Percentiles rank a stretch among this genome's conserved stretches.
Evolutionary conservation across 345 rosid species (phyloP).

Genomic region (Carallia brachiata): DNA sequence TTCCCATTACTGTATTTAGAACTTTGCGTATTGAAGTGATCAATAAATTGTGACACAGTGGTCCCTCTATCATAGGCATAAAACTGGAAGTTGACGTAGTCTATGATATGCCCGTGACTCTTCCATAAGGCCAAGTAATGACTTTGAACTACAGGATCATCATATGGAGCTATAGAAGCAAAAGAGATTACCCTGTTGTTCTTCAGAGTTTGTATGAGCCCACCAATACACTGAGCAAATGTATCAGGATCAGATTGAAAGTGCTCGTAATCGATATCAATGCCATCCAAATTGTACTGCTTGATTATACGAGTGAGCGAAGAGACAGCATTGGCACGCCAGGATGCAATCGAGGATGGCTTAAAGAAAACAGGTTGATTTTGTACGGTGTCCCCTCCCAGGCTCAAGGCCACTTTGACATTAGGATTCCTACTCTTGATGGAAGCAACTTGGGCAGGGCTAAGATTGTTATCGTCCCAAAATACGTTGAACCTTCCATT

Average conservation of each 20-base stretch:
- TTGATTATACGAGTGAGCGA: neutral
- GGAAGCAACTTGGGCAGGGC: slow-evolving; percentile 7
- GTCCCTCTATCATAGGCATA: neutral
- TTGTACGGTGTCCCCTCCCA: neutral
- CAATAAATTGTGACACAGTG: neutral
- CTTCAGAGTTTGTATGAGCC: slow-evolving; percentile 2
- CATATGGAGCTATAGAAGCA: neutral
- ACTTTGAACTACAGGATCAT: neutral
- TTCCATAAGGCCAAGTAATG: neutral
- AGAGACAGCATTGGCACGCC: neutral
- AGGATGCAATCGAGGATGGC: neutral
- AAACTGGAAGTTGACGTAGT: slow-evolving; percentile 1
- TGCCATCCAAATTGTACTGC: neutral
- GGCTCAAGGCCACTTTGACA: neutral
- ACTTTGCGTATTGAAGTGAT: neutral
- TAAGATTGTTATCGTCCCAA: neutral
- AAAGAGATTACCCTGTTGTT: neutral
- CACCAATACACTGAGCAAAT: neutral
- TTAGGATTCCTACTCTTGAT: neutral
- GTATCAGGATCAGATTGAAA: neutral
- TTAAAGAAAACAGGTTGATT: neutral
- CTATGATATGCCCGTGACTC: neutral
- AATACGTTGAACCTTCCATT: neutral
- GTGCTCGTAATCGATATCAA: neutral
- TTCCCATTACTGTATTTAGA: neutral